Conservation (phyloP, 2,329 filamentous ascomycete species). For the Aspergillus piperis region DNA sequence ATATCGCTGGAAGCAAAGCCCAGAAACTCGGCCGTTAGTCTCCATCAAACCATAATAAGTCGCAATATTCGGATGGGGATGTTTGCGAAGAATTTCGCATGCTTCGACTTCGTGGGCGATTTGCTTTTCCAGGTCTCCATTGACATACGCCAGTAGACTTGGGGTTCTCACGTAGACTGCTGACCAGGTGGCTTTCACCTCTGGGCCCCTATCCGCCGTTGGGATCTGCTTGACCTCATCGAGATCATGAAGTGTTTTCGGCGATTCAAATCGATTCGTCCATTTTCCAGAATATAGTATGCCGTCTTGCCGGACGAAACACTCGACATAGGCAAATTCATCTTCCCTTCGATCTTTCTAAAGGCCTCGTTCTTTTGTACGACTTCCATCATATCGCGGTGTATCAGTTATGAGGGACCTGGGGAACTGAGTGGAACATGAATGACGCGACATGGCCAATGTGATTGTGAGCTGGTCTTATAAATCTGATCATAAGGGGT, state of each 20-base stretch:
- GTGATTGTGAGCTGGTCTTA: too few relatives aligned
- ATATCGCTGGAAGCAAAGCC: slow-evolving; percentile 31
- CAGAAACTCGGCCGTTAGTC: slow-evolving; percentile 22
- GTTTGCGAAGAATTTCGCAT: slow-evolving; percentile 26
- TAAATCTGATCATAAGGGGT: too few relatives aligned
- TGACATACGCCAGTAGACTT: slow-evolving; percentile 22
- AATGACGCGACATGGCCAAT: too few relatives aligned
- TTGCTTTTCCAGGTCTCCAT: slow-evolving; percentile 20
- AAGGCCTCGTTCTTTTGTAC: slow-evolving; percentile 25
- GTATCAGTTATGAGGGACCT: too few relatives aligned
- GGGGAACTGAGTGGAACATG: neutral
- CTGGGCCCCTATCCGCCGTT: slow-evolving; percentile 20
- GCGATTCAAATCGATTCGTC: slow-evolving; percentile 17
- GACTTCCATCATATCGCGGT: slow-evolving; percentile 19
- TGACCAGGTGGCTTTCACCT: slow-evolving; percentile 19
- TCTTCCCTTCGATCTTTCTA: slow-evolving; percentile 19
- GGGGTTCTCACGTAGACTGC: slow-evolving; percentile 24
- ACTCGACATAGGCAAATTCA: slow-evolving; percentile 25
- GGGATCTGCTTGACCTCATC: slow-evolving; percentile 18
- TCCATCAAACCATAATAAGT: slow-evolving; percentile 24
- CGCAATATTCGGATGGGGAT: slow-evolving; percentile 32
- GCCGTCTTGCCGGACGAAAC: slow-evolving; percentile 21
- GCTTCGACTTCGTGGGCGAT: slow-evolving; percentile 24
- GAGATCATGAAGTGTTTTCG: slow-evolving; percentile 20
- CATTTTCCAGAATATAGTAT: slow-evolving; percentile 26